A percentile compares a stretch with the other conserved stretches of the same genome.
Conservation (phyloP, 768 basidiomycete genomes). For the Lyophyllum shimeji region DNA sequence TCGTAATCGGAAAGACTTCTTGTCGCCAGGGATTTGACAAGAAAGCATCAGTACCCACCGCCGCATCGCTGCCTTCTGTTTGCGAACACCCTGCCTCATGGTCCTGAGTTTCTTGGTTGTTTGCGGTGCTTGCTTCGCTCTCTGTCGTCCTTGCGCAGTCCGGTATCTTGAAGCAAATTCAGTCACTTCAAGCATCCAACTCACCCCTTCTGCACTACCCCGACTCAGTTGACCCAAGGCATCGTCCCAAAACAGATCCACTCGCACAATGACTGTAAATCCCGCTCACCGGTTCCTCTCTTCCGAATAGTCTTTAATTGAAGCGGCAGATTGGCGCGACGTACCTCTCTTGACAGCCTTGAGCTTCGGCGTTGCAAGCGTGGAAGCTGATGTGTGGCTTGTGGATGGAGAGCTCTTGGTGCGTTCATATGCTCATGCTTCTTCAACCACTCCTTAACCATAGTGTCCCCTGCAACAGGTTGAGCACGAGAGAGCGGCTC, state of each 20-base stretch:
- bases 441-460: not conserved
- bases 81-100: not conserved
- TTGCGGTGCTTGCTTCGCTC: not conserved
- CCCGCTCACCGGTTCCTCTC: slow-evolving; percentile 1
- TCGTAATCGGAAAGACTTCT: not conserved
- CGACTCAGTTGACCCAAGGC: slow-evolving; percentile 46
- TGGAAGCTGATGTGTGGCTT: slow-evolving; percentile 55
- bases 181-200: slow-evolving; percentile 30
- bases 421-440: slow-evolving; percentile 11
- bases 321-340: slow-evolving; percentile 37
- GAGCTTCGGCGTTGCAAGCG: slow-evolving; percentile 48
- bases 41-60: not conserved
- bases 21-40: not conserved
- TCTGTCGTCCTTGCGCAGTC: slow-evolving; percentile 7
- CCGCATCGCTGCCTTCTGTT: too few species aligned
- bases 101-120: not conserved
- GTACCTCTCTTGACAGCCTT: slow-evolving; percentile 48
- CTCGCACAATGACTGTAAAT: slow-evolving; percentile 48
- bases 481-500: slow-evolving; percentile 44
- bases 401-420: slow-evolving; percentile 44
- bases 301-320: not conserved
- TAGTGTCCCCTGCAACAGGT: slow-evolving; percentile 26
- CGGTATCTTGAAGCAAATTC: slow-evolving; percentile 14
- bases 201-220: slow-evolving; percentile 40
- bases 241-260: slow-evolving; percentile 50